Evolutionary conservation across 331 rosid genomes (phyloP).

Genomic region (Acacia concinna): DNA sequence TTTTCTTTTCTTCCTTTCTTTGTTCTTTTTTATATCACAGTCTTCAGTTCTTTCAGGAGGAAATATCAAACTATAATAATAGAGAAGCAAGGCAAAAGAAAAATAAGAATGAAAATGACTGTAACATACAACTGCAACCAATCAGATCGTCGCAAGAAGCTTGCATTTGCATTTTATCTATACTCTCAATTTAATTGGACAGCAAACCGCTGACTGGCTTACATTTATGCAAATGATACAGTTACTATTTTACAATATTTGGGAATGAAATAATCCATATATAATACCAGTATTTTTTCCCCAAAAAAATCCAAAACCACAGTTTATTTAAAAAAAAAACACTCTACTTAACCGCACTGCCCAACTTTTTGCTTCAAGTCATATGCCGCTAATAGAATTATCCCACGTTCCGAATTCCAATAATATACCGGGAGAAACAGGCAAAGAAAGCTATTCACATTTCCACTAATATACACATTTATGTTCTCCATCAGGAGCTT

Average conservation of each 20-base stretch:
- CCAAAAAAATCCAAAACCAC: background rate
- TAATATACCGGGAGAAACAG: background rate
- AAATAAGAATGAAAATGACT: no score
- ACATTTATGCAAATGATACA: background rate
- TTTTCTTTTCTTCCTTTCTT: background rate
- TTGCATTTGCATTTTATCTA: background rate
- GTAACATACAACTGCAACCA: background rate
- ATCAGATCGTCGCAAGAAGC: constrained; percentile 1
- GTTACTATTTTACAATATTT: background rate
- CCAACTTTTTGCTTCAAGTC: constrained; percentile 9
- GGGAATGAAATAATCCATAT: background rate
- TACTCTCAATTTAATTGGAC: background rate
- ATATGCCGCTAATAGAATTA: background rate
- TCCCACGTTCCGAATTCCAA: background rate
- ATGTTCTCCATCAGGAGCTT: background rate
- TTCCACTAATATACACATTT: background rate
- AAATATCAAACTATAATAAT: background rate
- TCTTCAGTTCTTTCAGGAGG: constrained; percentile 4
- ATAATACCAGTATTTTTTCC: background rate
- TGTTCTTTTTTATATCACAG: background rate
- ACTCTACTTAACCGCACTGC: background rate
- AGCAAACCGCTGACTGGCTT: no score
- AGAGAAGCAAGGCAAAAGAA: no score
- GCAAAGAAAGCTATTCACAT: background rate
- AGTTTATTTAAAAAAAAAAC: background rate